Base-by-base conservation (phyloP, 1,284 basidiomycete species). In the Trametes polyzona region DNA sequence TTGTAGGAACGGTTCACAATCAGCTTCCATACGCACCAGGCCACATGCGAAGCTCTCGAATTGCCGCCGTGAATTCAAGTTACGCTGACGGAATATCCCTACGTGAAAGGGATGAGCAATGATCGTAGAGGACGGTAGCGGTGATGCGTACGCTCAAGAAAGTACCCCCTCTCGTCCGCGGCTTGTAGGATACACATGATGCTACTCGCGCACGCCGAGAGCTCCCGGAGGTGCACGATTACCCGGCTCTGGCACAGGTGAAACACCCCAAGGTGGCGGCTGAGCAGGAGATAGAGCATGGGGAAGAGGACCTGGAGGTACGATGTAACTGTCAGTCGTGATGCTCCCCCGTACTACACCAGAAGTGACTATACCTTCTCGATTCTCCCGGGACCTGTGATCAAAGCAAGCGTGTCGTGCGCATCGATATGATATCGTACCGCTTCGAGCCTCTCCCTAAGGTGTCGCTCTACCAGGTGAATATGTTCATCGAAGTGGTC, bases 51-150 rank as follows among this genome's bases (percentile, higher is more conserved):
- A 67, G 0, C 40, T 56, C n/a, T 64, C 63, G 42, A 74, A 68
- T 36, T 72, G 68, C n/a, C 65, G 57, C 17, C 44, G 49, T 0
- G 65, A 56, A 39, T 73, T 65, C 0, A 72, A 51, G 33, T 68
- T 69, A 35, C 73, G 69, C 32, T 72, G 68, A 36, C 63, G 42
- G 65, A 76, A 76, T 4, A 77, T 69, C 3, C 73, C 78, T 78
- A 61, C 46, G 10, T 47, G 6, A 10, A 1, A 21, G 8, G 9
- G 36, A 3, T 39, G 33, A 36, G 21, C 24, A 6, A 19, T 3
- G 32, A n/a, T 24, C 2, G 9, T 8, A 23, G 19, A 16, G 1
- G 14, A 16, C 27, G 17, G 37, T 9, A 9, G 8, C 5, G 1
- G 11, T 5, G 8, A 21, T 12, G 26, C 43, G 4, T 14, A 46